phyloP scores from a whole-genome alignment of 2,329 filamentous ascomycete genomes.

The Tolypocladium guangdongense region DNA sequence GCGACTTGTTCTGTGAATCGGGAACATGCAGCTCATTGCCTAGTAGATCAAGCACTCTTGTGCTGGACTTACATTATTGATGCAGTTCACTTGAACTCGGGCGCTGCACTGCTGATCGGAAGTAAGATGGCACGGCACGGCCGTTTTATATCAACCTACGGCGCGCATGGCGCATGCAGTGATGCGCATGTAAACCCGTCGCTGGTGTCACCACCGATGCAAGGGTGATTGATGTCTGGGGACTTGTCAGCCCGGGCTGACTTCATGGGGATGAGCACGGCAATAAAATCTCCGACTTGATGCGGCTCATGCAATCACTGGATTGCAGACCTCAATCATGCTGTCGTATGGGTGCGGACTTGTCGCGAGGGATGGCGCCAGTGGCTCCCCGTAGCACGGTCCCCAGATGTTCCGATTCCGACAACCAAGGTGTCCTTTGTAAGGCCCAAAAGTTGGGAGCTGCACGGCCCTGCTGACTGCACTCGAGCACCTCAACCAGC shows the following conservation, averaged over 20 bases:
- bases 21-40: neutral
- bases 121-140: neutral
- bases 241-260: neutral
- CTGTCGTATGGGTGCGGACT: too few relatives aligned
- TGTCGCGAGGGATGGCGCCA: neutral
- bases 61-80: neutral
- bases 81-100: neutral
- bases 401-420: neutral
- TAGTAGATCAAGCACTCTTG: neutral
- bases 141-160: neutral
- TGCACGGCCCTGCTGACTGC: neutral
- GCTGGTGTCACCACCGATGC: neutral
- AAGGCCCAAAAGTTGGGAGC: neutral
- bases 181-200: neutral
- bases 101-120: neutral
- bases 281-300: neutral
- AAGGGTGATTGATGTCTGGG: neutral
- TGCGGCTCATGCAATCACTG: neutral
- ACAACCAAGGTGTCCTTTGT: neutral
- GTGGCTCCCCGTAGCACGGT: neutral
- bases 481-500: neutral
- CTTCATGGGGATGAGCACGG: neutral
- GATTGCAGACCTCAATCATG: neutral
- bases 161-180: neutral
- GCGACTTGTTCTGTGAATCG: neutral